Percentiles rank a stretch among this genome's conserved stretches.
Evolutionary conservation across 108 stramenopile genomes (phyloP).

Genomic region (Seminavis robusta): DNA sequence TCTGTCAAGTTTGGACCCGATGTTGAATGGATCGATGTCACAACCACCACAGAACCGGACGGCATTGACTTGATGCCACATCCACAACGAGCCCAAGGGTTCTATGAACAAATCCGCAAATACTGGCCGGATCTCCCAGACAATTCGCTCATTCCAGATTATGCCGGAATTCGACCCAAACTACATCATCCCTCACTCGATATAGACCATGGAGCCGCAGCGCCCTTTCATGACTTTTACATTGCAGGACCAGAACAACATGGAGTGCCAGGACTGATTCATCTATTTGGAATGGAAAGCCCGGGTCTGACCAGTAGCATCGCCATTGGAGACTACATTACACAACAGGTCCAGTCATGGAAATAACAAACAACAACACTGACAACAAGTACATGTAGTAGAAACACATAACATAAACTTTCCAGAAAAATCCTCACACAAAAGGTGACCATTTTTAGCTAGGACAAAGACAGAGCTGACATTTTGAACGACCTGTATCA

Average conservation of each 20-base stretch:
- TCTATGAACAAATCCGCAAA: constrained; percentile 62
- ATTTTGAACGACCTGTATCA: too few species aligned
- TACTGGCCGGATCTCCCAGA: constrained; percentile 74
- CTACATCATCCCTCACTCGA: constrained; percentile 59
- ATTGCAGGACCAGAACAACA: constrained; percentile 49
- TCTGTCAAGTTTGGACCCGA: constrained; percentile 85
- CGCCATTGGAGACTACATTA: constrained; percentile 65
- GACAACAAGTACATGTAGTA: too few species aligned
- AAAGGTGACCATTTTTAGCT: too few species aligned
- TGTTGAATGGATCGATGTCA: constrained; percentile 71
- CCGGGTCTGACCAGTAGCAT: constrained; percentile 84
- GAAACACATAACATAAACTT: too few species aligned
- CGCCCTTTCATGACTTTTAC: constrained; percentile 50
- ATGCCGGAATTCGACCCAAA: constrained; percentile 83
- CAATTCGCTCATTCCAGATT: constrained; percentile 56
- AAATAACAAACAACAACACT: too few species aligned
- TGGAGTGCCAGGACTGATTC: constrained; percentile 60
- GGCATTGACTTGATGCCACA: constrained; percentile 56
- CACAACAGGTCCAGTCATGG: neutral
- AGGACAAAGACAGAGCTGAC: too few species aligned
- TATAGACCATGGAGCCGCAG: neutral
- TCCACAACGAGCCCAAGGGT: constrained; percentile 40
- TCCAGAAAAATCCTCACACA: too few species aligned
- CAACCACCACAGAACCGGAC: constrained; percentile 30
- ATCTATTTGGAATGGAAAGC: constrained; percentile 83